These are phyloP conservation scores for Capsella rubella DNA, from an alignment of 441 rosid species.

Conservation along the genomic window DNA sequence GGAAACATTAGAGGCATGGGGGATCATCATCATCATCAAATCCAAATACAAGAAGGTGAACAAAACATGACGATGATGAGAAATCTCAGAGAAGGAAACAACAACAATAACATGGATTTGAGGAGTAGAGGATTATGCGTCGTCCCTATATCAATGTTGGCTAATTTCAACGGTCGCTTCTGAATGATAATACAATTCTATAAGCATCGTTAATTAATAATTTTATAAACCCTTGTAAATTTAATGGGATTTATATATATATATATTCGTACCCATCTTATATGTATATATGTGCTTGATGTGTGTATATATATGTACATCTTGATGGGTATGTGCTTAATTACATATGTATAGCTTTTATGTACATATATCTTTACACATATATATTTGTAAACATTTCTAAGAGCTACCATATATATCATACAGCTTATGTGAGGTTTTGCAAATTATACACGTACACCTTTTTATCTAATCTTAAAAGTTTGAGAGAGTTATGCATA, in stretches of 20 bases:
- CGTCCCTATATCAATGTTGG: slow-evolving; percentile 79
- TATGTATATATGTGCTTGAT: slow-evolving; percentile 33
- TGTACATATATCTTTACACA: slow-evolving; percentile 19
- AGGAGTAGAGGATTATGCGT: slow-evolving; percentile 78
- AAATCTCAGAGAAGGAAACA: slow-evolving; percentile 39
- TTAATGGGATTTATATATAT: background rate
- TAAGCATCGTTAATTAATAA: background rate
- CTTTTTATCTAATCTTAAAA: background rate
- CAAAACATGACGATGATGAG: slow-evolving; percentile 38
- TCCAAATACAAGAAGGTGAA: slow-evolving; percentile 46
- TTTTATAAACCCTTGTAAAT: slow-evolving; percentile 22
- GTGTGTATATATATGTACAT: slow-evolving; percentile 15
- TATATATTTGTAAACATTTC: slow-evolving; percentile 27
- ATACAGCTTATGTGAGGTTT: slow-evolving; percentile 14
- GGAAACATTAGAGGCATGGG: slow-evolving; percentile 46
- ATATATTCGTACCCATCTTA: slow-evolving; percentile 24
- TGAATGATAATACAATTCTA: slow-evolving; percentile 10
- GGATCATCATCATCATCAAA: slow-evolving; percentile 41
- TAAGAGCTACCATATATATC: slow-evolving; percentile 4
- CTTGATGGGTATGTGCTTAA: slow-evolving; percentile 17
- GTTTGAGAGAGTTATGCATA: background rate
- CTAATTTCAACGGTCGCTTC: slow-evolving; percentile 62
- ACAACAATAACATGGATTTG: slow-evolving; percentile 53
- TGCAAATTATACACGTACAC: background rate
- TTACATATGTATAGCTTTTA: slow-evolving; percentile 14